Base-by-base conservation (phyloP, 768 basidiomycete genomes). In the Tulasnella sp. region DNA sequence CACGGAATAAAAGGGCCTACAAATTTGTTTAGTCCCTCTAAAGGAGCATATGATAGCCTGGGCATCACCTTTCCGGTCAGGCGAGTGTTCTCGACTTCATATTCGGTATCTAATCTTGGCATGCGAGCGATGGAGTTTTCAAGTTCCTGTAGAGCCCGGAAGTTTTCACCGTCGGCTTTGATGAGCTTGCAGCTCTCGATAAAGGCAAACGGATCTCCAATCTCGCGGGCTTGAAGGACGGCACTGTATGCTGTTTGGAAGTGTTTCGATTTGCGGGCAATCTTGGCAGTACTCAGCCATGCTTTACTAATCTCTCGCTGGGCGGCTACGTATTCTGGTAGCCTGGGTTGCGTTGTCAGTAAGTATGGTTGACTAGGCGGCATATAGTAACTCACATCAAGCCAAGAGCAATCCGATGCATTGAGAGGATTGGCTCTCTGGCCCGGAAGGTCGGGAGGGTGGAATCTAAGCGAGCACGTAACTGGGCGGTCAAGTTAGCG, bases 191-290 rank as follows among this genome's bases (percentile, higher is more conserved):
- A 93, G 80, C 91, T 94, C 81, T 99, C 93, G 71, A 98, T 86
- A 83, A 96, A 97, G 22, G 91, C 88, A 81, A 91, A 95, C 0
- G 87, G 87, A 0, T 90, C 87, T 29, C 89, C 86, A 78, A 85
- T 86, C 80, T 93, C 91, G 75, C 90, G 88, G 0, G 96, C 94
- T 83, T 99, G 97, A 0, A 99, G 86, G 78, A 93, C 89, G 7
- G 97, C 96, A 80, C 93, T 97, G 82, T 99, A 99, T 1, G 97
- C 95, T 0, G 97, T 98, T 84, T 98, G 97, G 86, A 89, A 91
- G 81, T 99, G 96, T 0, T 94, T 92, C 3, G 96, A 93, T 81
- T 98, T 99, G 40, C 97, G 86, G 40, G 97, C 97, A 75, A 96
- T 95, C 82, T 96, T 98, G n/a, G 96, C 92, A 77, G 92, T 98